These are phyloP conservation scores for Calcarisporium arbuscula DNA, from an alignment of 2,329 filamentous ascomycete species.

Conservation along the genomic window DNA sequence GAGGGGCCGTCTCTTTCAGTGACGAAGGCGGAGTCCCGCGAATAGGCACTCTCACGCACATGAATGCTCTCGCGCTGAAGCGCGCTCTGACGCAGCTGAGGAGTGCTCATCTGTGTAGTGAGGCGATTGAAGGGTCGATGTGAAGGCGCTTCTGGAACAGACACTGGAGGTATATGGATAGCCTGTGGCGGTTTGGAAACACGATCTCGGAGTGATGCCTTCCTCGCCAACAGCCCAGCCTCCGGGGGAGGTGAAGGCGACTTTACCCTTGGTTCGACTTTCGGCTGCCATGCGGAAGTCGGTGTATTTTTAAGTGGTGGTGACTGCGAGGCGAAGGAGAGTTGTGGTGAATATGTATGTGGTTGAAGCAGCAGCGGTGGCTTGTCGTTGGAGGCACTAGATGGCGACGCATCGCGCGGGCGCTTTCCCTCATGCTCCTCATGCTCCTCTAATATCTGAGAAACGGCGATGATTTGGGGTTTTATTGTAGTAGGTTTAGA, in stretches of 20 bases:
- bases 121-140: too few relatives aligned
- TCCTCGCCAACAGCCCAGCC: conserved; percentile 21
- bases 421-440: not conserved
- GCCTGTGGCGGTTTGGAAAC: conserved; percentile 47
- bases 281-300: too few relatives aligned
- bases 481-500: not conserved
- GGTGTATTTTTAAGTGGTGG: too few relatives aligned
- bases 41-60: too few relatives aligned
- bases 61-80: too few relatives aligned
- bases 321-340: too few relatives aligned
- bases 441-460: too few relatives aligned
- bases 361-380: conserved; percentile 50
- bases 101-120: too few relatives aligned
- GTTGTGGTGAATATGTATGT: conserved; percentile 46
- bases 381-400: conserved; percentile 20
- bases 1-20: conserved; percentile 38
- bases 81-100: too few relatives aligned
- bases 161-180: conserved; percentile 44
- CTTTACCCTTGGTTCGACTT: conserved; percentile 1
- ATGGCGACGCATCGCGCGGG: conserved; percentile 10
- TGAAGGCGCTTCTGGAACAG: conserved; percentile 13
- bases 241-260: conserved; percentile 3
- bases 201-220: conserved; percentile 45
- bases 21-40: conserved; percentile 44
- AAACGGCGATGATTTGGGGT: too few relatives aligned